Evolutionary conservation across 345 rosid species (phyloP).

Genomic region (Hypericum androsaemum): DNA sequence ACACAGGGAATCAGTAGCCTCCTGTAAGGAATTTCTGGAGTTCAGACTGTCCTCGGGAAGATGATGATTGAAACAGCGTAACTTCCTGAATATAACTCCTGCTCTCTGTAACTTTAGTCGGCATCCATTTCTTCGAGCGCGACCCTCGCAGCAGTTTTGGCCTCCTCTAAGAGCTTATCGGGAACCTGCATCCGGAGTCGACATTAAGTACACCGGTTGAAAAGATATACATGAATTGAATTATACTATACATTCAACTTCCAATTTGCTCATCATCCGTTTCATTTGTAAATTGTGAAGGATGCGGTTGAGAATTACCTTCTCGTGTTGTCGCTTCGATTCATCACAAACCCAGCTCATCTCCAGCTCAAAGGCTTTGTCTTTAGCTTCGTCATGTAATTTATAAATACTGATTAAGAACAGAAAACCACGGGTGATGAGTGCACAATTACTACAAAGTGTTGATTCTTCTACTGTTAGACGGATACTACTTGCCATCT

Average conservation of each 20-base stretch:
- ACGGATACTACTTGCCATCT: too few species aligned
- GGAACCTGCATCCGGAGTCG: slow-evolving; percentile 54
- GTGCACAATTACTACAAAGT: too few species aligned
- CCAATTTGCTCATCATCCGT: too few species aligned
- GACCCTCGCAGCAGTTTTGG: slow-evolving; percentile 72
- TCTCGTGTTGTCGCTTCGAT: slow-evolving; percentile 73
- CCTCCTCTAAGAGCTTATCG: slow-evolving; percentile 78
- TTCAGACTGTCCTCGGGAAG: too few species aligned
- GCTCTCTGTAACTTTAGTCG: slow-evolving; percentile 29
- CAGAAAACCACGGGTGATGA: too few species aligned
- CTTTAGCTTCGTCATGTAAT: slow-evolving; percentile 97
- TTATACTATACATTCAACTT: not conserved
- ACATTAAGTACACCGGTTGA: not conserved
- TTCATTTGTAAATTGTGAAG: too few species aligned
- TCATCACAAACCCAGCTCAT: slow-evolving; percentile 98
- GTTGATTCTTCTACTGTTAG: too few species aligned
- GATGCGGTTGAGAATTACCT: slow-evolving; percentile 33
- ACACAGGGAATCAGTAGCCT: too few species aligned
- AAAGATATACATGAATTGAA: not conserved
- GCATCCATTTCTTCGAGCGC: slow-evolving; percentile 99
- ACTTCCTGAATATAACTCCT: too few species aligned
- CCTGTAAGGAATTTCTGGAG: too few species aligned
- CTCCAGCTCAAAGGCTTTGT: slow-evolving; percentile 91
- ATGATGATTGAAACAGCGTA: too few species aligned
- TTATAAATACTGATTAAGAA: slow-evolving; percentile 61